Percentiles rank a stretch among this genome's conserved stretches.
Conservation (phyloP, 169 alveolate genomes). For the Plasmodium sp. region DNA sequence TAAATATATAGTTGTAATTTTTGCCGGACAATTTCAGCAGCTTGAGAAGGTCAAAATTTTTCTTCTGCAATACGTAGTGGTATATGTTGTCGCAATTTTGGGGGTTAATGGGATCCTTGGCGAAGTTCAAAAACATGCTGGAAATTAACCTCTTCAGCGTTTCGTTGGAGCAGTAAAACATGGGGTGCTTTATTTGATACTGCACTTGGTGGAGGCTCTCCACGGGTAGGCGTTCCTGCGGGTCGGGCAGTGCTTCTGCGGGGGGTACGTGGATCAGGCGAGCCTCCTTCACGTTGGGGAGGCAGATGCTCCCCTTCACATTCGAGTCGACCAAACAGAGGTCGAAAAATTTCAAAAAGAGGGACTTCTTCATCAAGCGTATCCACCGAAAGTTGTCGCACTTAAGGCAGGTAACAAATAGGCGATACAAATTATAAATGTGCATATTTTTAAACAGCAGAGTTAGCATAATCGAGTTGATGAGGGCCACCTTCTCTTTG, state of each 20-base stretch:
- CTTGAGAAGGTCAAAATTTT: slow-evolving; percentile 69
- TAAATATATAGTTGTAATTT: slow-evolving; percentile 55
- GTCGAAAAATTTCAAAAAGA: slow-evolving; percentile 78
- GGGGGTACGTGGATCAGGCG: neutral
- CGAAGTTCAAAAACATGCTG: slow-evolving; percentile 72
- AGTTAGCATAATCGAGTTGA: slow-evolving; percentile 74
- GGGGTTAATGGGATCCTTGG: slow-evolving; percentile 75
- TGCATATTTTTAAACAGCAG: slow-evolving; percentile 75
- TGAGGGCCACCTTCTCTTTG: slow-evolving; percentile 20
- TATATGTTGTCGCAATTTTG: slow-evolving; percentile 79
- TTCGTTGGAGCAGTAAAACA: slow-evolving; percentile 68
- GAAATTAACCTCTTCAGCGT: slow-evolving; percentile 13
- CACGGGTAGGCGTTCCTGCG: neutral
- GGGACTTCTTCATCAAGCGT: slow-evolving; percentile 74
- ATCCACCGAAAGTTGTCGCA: slow-evolving; percentile 81
- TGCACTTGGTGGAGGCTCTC: neutral
- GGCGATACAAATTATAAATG: slow-evolving; percentile 78
- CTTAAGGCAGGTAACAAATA: slow-evolving; percentile 75
- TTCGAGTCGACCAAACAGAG: slow-evolving; percentile 69
- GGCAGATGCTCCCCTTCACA: neutral
- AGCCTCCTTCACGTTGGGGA: slow-evolving; percentile 74
- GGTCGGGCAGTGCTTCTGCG: neutral
- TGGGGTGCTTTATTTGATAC: slow-evolving; percentile 58
- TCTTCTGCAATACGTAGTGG: slow-evolving; percentile 78
- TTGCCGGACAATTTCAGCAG: slow-evolving; percentile 71